Conservation (phyloP, 805 yeast genomes). For the Monosporozyma yasuniensis region DNA sequence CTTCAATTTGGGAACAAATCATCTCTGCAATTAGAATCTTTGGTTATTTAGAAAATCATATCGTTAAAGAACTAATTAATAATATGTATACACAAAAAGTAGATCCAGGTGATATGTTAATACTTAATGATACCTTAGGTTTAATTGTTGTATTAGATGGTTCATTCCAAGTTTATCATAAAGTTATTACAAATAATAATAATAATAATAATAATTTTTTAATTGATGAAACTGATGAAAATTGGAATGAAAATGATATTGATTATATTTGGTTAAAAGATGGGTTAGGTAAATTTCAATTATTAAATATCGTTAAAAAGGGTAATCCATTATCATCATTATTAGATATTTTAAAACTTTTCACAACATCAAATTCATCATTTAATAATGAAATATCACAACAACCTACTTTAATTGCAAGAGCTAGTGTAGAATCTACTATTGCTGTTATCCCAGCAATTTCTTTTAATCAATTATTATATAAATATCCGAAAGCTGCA, state of each 20-base stretch:
- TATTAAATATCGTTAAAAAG: conserved; percentile 69
- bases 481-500: conserved; percentile 77
- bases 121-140: conserved; percentile 63
- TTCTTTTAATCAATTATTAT: conserved; percentile 64
- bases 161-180: conserved; percentile 65
- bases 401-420: conserved; percentile 52
- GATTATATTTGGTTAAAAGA: conserved; percentile 20
- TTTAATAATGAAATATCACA: neutral
- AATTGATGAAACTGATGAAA: neutral
- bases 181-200: no score
- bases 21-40: conserved; percentile 85
- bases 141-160: conserved; percentile 93
- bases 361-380: conserved; percentile 32
- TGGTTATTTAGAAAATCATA: conserved; percentile 84
- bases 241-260: conserved; percentile 1
- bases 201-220: conserved; percentile 22
- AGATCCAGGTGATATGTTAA: conserved; percentile 64
- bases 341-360: conserved; percentile 67
- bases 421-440: conserved; percentile 68
- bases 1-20: conserved; percentile 80
- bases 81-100: conserved; percentile 84
- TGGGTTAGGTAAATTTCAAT: conserved; percentile 44
- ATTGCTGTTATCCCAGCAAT: conserved; percentile 86
- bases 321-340: conserved; percentile 83
- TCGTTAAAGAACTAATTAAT: conserved; percentile 85